phyloP scores from a whole-genome alignment of 2,329 filamentous ascomycete species.

The Aspergillus cejpii region DNA sequence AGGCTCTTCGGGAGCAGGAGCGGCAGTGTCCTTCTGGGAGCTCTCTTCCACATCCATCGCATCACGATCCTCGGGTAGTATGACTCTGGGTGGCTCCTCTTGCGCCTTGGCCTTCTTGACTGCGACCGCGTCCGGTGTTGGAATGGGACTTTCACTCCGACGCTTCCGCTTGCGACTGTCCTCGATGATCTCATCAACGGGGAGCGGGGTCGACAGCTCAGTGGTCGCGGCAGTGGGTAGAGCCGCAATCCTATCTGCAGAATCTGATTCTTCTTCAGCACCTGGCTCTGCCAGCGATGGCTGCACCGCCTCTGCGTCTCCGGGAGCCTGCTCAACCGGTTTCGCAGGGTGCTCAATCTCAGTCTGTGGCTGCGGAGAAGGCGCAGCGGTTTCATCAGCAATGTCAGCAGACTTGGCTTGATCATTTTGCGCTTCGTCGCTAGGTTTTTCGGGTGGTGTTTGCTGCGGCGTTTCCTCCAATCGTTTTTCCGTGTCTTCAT shows the following conservation, averaged over 20 bases:
- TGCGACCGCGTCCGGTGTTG: slow-evolving; percentile 48
- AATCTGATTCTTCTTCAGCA: slow-evolving; percentile 15
- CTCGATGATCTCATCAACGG: slow-evolving; percentile 38
- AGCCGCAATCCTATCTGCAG: slow-evolving; percentile 14
- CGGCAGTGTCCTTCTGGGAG: slow-evolving; percentile 8
- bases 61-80: slow-evolving; percentile 28
- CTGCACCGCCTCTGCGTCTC: slow-evolving; percentile 8
- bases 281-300: slow-evolving; percentile 12
- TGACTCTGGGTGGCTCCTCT: slow-evolving; percentile 31
- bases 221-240: slow-evolving; percentile 24
- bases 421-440: slow-evolving; percentile 1
- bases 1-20: slow-evolving; percentile 17
- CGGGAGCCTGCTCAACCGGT: slow-evolving; percentile 22
- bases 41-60: slow-evolving; percentile 10
- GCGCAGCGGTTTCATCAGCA: neutral
- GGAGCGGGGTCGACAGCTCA: slow-evolving; percentile 24
- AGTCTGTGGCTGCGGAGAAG: slow-evolving; percentile 1
- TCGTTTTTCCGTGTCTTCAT: neutral
- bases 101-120: slow-evolving; percentile 52
- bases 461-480: neutral
- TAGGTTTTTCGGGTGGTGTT: neutral
- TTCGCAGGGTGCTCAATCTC: slow-evolving; percentile 15
- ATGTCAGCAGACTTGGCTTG: neutral
- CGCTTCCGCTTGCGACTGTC: slow-evolving; percentile 61
- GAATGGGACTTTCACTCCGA: slow-evolving; percentile 57